Evolutionary conservation across 1,284 basidiomycete species (phyloP).

Genomic region (Boletus nobilissimus): DNA sequence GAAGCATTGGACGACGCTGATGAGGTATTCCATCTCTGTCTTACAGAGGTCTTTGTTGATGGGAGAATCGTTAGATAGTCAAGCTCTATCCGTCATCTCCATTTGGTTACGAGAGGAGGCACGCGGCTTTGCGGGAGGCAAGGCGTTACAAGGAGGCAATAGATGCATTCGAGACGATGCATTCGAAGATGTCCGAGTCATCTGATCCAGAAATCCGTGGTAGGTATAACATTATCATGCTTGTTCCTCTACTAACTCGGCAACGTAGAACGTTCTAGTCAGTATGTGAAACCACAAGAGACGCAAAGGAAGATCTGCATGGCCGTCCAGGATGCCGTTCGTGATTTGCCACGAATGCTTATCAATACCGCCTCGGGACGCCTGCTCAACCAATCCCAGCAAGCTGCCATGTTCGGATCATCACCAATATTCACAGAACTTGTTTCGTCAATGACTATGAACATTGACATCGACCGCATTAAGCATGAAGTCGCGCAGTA

Average conservation of each 20-base stretch:
- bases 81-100: too few relatives aligned
- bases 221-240: too few relatives aligned
- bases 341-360: not conserved
- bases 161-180: too few relatives aligned
- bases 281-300: not conserved
- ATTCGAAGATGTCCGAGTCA: too few relatives aligned
- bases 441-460: not conserved
- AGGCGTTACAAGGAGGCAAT: too few relatives aligned
- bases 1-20: not conserved
- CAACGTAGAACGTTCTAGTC: not conserved
- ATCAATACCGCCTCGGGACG: not conserved
- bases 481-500: not conserved
- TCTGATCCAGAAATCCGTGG: too few relatives aligned
- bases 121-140: too few relatives aligned
- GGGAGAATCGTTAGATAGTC: too few relatives aligned
- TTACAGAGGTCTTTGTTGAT: too few relatives aligned
- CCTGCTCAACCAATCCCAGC: constrained; percentile 55
- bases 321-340: not conserved
- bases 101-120: too few relatives aligned
- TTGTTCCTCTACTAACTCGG: too few relatives aligned
- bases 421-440: not conserved
- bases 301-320: not conserved
- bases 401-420: not conserved
- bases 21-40: not conserved
- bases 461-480: not conserved